Conservation (phyloP, 306 rosid species). For the Ormosia semicastrata region DNA sequence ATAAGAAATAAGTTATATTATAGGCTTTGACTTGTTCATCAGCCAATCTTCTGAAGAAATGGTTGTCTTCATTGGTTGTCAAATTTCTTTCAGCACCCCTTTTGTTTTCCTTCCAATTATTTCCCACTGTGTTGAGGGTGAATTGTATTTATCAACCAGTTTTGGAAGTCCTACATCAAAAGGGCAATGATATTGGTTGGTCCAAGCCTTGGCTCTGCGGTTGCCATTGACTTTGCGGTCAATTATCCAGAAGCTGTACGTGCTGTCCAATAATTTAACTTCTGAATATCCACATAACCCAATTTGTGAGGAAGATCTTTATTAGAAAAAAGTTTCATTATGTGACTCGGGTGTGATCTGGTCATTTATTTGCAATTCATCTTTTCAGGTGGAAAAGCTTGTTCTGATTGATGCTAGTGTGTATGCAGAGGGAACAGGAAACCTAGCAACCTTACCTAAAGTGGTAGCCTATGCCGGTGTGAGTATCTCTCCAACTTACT, state of each 20-base stretch:
- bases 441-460: conserved; percentile 59
- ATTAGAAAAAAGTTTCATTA: background rate
- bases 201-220: conserved; percentile 90
- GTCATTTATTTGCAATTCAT: conserved; percentile 18
- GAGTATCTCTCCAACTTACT: conserved; percentile 28
- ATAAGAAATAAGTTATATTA: background rate
- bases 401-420: conserved; percentile 83
- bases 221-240: conserved; percentile 79
- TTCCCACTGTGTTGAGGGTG: background rate
- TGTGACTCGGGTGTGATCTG: background rate
- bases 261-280: conserved; percentile 21
- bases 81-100: background rate
- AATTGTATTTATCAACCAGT: conserved; percentile 42
- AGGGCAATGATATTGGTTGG: conserved; percentile 79
- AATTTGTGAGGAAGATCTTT: background rate
- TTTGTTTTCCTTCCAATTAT: background rate
- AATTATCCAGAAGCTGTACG: conserved; percentile 80
- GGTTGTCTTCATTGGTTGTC: background rate
- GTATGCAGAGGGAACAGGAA: conserved; percentile 71
- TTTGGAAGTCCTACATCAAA: conserved; percentile 70
- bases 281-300: background rate
- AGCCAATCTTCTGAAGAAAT: background rate
- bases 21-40: background rate
- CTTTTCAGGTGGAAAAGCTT: conserved; percentile 73
- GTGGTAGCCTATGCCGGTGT: conserved; percentile 65